Base-by-base conservation (phyloP, 371 early-diverging fungal genomes). In the Lichtheimia hyalospora region DNA sequence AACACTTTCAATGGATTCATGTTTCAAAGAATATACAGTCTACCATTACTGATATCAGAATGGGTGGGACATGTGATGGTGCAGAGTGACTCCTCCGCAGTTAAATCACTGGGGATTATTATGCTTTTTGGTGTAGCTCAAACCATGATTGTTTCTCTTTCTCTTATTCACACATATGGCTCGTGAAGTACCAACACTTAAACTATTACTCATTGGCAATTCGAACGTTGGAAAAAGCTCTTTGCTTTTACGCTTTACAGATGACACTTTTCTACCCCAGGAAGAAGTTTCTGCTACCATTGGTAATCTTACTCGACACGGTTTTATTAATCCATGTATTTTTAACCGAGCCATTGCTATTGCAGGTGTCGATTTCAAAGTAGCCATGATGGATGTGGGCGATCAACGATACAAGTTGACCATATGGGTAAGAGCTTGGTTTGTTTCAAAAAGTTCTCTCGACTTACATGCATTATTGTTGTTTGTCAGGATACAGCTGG, bases 341-440 rank as follows among this genome's bases (percentile, higher is more conserved):
- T 61, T 14, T 49, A 16, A 21, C 20, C 25, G 27, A 10, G n/a
- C 28, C 7, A 57, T 6, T 34, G 20, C 18, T 39, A 5, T 24
- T 16, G 7, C 60, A 81, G 99, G 99, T 43, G 99, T 99, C n/a
- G 99, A 99, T 76, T 99, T 99, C 73, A 99, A 99, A 78, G 99
- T 99, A 61, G 97, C 96, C 76, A 89, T 95, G 66, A 84, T 97
- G 63, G 85, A 90, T 41, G 73, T 97, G n/a, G 93, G 96, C 53
- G 91, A 84, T 62, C 86, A 93, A 55, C 89, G 85, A 64, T 96
- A 96, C 74, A 99, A 99, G 77, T 85, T 99, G 60, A 98, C 99
- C 12, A 96, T 99, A 60, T 96, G 95, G 96, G 94, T 92, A 83
- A 60, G 15, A 3, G 5, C 1, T 46, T 12, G 46, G 34, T 34